Evolutionary conservation across 2,329 filamentous ascomycete genomes (phyloP).

Genomic region (Xylariaceae sp.): DNA sequence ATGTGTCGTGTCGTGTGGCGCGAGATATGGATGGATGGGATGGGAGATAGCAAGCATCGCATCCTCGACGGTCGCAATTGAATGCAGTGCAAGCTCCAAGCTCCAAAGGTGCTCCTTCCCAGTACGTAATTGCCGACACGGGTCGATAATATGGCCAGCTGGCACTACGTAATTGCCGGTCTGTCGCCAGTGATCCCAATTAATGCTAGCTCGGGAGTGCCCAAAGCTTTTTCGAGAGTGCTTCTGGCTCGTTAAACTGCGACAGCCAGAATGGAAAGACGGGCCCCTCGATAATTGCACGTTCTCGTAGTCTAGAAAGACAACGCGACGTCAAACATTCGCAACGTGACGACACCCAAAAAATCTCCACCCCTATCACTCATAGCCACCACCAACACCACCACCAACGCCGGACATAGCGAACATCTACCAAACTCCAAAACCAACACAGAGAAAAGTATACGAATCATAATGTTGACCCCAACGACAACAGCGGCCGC

Average conservation of each 20-base stretch:
- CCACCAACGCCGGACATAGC: background rate
- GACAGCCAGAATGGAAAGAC: background rate
- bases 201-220: background rate
- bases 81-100: no score
- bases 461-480: constrained; percentile 24
- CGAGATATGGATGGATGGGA: no score
- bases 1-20: no score
- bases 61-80: no score
- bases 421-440: no score
- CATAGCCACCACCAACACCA: background rate
- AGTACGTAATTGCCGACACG: background rate
- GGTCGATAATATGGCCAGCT: constrained; percentile 3
- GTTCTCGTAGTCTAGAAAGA: background rate
- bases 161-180: background rate
- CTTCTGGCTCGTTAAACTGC: background rate
- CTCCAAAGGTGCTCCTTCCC: no score
- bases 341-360: constrained; percentile 6
- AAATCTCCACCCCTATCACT: constrained; percentile 16
- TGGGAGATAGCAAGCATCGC: no score
- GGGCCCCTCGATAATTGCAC: background rate
- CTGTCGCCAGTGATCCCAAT: background rate
- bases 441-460: background rate
- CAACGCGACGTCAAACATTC: constrained; percentile 19
- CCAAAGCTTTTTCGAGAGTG: background rate
- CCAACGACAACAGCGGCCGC: constrained; percentile 25